Evolutionary conservation across 2,329 filamentous ascomycete genomes (phyloP).

Genomic region (Alternaria sp.): DNA sequence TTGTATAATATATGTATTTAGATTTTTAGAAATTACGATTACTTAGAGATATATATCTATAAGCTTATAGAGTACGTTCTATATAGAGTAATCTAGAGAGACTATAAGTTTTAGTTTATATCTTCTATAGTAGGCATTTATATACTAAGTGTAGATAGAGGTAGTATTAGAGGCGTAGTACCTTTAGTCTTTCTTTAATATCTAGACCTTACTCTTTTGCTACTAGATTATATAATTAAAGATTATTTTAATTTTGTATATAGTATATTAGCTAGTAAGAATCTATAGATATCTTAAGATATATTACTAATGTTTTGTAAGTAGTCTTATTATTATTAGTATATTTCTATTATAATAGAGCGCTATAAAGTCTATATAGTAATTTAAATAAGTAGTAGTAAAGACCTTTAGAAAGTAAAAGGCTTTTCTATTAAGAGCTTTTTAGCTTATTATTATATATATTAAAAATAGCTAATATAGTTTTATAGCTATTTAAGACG

Average conservation of each 20-base stretch:
- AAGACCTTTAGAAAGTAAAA: conserved; percentile 26
- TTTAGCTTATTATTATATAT: conserved; percentile 30
- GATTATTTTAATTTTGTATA: conserved; percentile 18
- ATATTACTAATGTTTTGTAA: conserved; percentile 12
- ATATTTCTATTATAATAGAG: conserved; percentile 38
- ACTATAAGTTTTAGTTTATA: conserved; percentile 11
- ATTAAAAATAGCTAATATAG: conserved; percentile 33
- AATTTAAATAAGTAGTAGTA: conserved; percentile 30
- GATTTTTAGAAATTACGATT: conserved; percentile 5
- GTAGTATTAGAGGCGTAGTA: conserved; percentile 20
- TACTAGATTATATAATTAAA: conserved; percentile 4
- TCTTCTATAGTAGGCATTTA: conserved; percentile 21
- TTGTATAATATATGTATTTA: conserved; percentile 17
- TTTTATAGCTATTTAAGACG: conserved; percentile 27
- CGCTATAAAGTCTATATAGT: conserved; percentile 20
- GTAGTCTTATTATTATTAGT: conserved; percentile 34
- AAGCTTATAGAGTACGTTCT: conserved; percentile 11
- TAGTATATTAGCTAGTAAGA: conserved; percentile 15
- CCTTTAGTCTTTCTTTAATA: conserved; percentile 20
- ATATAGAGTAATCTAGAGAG: conserved; percentile 12
- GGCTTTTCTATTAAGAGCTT: conserved; percentile 12
- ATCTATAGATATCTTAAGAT: background rate
- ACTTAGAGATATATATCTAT: conserved; percentile 14
- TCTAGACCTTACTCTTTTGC: conserved; percentile 6
- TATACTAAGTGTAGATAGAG: conserved; percentile 17